Evolutionary conservation across 805 yeast species (phyloP), one percentile per base, ranked within the genome.

Genomic region (Starmera amethionina): DNA sequence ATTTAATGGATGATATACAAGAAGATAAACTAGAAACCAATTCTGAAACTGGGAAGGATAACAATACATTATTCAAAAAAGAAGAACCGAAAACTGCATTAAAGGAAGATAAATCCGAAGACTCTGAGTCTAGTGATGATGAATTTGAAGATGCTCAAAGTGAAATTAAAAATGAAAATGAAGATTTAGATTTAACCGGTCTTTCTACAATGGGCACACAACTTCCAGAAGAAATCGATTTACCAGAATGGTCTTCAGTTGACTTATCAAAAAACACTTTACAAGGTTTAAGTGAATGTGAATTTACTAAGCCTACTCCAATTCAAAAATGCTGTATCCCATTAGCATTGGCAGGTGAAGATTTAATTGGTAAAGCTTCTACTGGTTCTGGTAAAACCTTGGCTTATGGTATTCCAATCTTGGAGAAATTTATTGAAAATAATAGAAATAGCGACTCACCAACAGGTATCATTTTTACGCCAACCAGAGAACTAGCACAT

Each of bases 371-470:
- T 41, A 93, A 90, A 56, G 98, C 98, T 13, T 82, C 93, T 10
- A 93, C 98, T 1, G 98, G 98, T 58, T 85, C 96, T 1, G 98
- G 98, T 70, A 93, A 93, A 58, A 93, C 98, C 0, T 66, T 89
- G 42, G 99, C 98, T 0, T 93, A 86, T 59, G 96, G 96, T 36
- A 75, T 93, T 25, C 97, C 98, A 9, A 80, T 94, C 27, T 59
- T 93, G 44, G 96, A 90, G 54, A 74, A 70, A 43, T 72, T 75
- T 43, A 50, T 77, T 15, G 42, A 59, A 6, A 41, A 45, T 12
- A 40, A 51, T 6, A 49, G 56, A 5, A 50, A 54, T 4, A 57
- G 54, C 5, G 27, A 22, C 18, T 53, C 69, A 18, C 89, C 95
- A 4, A 64, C 77, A 5, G 97, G 88, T 5, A 65, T 93, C 11